Evolutionary conservation across 2,329 filamentous ascomycete species (phyloP), one percentile per base, ranked within the genome.

Genomic region (Hypoxylon sp.): DNA sequence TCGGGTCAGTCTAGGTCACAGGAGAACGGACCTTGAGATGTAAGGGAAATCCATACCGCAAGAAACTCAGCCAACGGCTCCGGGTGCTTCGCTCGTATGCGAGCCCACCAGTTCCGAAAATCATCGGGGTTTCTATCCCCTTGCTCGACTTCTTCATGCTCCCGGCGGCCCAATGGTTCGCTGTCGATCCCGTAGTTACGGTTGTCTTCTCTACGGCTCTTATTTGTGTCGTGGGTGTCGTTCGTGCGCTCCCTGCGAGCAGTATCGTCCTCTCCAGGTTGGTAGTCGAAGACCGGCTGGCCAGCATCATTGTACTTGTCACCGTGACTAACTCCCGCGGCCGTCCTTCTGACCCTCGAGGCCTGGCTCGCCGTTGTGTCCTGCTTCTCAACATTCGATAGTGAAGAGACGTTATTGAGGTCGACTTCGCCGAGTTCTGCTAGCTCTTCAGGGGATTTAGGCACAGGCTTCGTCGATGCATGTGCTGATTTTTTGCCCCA

Each of bases 21-120:
- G n/a, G 22, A 49, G n/a, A 56, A 54, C 20, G 33, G 2, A 17
- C 30, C 14, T 37, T 10, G 6, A 42, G 14, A 11, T 11, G 11
- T 30, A 31, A 6, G n/a, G 7, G 25, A 44, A 31, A n/a, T 59
- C 72, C 72, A 53, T 69, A 75, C 74, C 11, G 72, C 70, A 27
- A 75, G 70, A 37, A 77, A 76, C 57, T 78, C 76, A 25, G 75
- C 76, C 14, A 76, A 51, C 6, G 73, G 74, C 58, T 78, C 76
- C 0, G 75, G 75, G 44, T 78, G 72, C 57, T 74, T 76, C 1
- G 73, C 74, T 8, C 76, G 72, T 54, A 76, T 50, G 8, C 75
- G 71, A 3, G 76, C 75, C 76, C 76, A 77, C 72, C 74, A 72
- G 64, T 78, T 78, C 8, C 71, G 71, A 17, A 69, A 61, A 48